Percentiles rank a stretch among this genome's conserved stretches.
These are phyloP conservation scores for Posidonia oceanica DNA, from an alignment of 116 monocot species.

Conservation along the genomic window DNA sequence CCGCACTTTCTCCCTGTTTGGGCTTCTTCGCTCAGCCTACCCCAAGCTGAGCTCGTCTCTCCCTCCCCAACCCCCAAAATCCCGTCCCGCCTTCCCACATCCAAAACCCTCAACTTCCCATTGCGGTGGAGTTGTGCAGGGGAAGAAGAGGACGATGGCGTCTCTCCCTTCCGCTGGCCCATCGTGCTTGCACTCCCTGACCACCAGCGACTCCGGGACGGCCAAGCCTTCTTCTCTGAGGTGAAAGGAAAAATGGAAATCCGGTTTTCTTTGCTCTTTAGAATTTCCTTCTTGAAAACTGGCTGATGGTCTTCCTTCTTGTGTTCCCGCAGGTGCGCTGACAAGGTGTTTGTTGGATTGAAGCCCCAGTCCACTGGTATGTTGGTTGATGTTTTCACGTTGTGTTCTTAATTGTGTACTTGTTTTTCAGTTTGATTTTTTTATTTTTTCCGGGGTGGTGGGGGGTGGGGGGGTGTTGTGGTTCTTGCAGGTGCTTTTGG, in stretches of 20 bases:
- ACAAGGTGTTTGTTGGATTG: slow-evolving; percentile 44
- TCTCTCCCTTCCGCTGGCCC: not conserved
- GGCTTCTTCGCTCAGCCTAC: too few species aligned
- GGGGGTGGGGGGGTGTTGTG: too few species aligned
- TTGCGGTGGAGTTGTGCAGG: not conserved
- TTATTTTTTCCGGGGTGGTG: not conserved
- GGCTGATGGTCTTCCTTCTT: not conserved
- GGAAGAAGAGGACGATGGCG: not conserved
- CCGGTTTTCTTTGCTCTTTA: not conserved
- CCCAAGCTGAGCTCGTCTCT: not conserved
- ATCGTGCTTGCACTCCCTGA: slow-evolving; percentile 2
- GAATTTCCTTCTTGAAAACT: not conserved
- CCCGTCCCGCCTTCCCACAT: not conserved
- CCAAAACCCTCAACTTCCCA: not conserved
- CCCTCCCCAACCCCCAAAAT: not conserved
- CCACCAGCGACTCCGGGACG: not conserved
- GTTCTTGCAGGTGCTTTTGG: slow-evolving; percentile 32
- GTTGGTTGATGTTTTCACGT: not conserved
- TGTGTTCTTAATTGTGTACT: not conserved
- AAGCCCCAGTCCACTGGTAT: slow-evolving; percentile 37
- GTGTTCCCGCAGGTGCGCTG: slow-evolving; percentile 23
- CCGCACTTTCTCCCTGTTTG: too few species aligned
- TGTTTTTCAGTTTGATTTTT: slow-evolving; percentile 1
- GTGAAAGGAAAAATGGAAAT: not conserved
- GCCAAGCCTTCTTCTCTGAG: slow-evolving; percentile 5